Evolutionary conservation across 163 green algal species (phyloP).

Genomic region (Scenedesmus sp.): DNA sequence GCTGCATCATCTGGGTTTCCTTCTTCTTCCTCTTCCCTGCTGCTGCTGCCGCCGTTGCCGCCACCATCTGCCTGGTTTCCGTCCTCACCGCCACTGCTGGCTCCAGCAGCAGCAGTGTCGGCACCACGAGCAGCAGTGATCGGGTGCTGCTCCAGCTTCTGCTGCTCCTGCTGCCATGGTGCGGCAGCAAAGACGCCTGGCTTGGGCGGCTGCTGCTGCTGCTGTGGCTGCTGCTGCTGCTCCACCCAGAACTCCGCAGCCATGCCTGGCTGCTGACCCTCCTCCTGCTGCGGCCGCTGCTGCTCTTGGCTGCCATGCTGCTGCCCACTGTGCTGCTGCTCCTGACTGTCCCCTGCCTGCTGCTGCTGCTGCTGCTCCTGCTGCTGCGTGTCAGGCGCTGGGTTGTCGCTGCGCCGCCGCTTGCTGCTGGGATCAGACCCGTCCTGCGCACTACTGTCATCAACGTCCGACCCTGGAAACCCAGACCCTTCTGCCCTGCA

Average conservation of each 20-base stretch:
- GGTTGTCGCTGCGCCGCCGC: not conserved
- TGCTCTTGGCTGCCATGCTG: not conserved
- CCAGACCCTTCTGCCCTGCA: not conserved
- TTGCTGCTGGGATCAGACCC: not conserved
- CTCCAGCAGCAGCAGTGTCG: not conserved
- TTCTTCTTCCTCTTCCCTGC: not conserved
- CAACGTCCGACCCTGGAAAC: not conserved
- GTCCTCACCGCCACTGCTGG: not conserved
- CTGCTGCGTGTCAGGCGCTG: not conserved
- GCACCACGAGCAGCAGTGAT: not conserved
- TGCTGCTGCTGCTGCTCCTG: constrained; percentile 41
- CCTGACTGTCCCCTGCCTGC: not conserved
- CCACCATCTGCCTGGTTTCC: not conserved
- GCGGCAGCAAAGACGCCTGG: not conserved
- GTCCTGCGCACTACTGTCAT: not conserved
- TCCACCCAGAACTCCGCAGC: constrained; percentile 33
- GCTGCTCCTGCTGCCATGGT: not conserved
- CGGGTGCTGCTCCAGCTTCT: not conserved
- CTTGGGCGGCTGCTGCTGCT: not conserved
- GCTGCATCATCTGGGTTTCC: not conserved
- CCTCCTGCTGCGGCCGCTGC: constrained; percentile 9
- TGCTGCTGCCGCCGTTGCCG: not conserved
- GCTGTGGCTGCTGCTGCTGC: not conserved
- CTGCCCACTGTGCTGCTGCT: not conserved
- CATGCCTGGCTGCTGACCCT: constrained; percentile 1